Evolutionary conservation across 2,329 filamentous ascomycete species (phyloP).

Genomic region (Apiospora kogelbergensis): DNA sequence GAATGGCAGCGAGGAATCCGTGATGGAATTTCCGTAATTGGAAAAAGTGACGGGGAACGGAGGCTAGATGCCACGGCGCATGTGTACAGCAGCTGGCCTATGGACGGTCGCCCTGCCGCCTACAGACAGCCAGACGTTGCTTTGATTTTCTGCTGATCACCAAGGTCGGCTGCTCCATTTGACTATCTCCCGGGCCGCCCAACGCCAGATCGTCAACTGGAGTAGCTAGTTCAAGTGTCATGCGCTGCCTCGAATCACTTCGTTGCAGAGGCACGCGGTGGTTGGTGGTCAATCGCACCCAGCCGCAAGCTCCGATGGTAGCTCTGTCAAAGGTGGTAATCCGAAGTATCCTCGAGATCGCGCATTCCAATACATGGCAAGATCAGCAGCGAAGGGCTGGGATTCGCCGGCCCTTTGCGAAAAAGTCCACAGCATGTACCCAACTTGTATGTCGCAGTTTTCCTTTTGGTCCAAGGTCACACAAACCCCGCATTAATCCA

Average conservation of each 20-base stretch:
- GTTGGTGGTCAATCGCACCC: not conserved
- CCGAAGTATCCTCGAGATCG: not conserved
- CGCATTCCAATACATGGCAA: not conserved
- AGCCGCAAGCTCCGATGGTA: not conserved
- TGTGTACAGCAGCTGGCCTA: not conserved
- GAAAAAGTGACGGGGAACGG: not conserved
- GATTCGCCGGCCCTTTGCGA: not conserved
- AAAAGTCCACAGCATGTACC: not conserved
- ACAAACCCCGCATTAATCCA: slow-evolving; percentile 3
- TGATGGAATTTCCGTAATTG: not conserved
- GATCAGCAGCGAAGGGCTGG: not conserved
- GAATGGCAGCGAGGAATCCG: slow-evolving; percentile 1
- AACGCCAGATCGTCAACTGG: not conserved
- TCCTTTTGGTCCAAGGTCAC: not conserved
- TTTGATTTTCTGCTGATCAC: not conserved
- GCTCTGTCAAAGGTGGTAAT: not conserved
- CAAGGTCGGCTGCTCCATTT: not conserved
- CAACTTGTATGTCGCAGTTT: not conserved
- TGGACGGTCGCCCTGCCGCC: not conserved
- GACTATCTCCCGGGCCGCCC: not conserved
- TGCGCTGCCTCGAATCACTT: not conserved
- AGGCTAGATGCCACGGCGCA: not conserved
- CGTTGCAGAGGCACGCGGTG: not conserved
- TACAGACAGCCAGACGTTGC: not conserved
- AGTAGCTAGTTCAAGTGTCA: not conserved